phyloP scores from a whole-genome alignment of 257 asterid species.

The Przewalskia tangutica region DNA sequence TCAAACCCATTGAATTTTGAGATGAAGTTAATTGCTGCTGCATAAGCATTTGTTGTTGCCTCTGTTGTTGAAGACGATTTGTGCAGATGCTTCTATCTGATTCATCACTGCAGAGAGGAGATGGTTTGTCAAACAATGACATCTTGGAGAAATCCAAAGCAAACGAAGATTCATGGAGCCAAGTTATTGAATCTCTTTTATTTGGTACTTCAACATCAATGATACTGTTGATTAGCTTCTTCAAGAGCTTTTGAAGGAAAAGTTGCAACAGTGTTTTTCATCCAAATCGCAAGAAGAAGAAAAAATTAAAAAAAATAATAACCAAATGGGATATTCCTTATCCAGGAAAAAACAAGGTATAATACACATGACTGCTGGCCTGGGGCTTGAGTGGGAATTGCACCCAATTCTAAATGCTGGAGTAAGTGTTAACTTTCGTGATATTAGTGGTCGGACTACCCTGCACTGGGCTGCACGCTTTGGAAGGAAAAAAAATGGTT shows the following conservation, averaged over 20 bases:
- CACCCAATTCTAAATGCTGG: conserved; percentile 71
- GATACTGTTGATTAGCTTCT: conserved; percentile 64
- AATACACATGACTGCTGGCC: conserved; percentile 81
- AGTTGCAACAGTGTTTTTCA: conserved; percentile 62
- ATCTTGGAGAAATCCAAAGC: conserved; percentile 35
- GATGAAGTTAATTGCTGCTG: no score
- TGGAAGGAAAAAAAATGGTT: conserved; percentile 96
- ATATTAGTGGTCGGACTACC: conserved; percentile 88
- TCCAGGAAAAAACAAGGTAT: conserved; percentile 90
- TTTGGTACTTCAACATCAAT: conserved; percentile 50
- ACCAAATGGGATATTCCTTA: conserved; percentile 29
- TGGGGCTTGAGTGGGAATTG: conserved; percentile 97
- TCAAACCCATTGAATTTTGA: no score
- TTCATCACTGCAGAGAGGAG: conserved; percentile 23
- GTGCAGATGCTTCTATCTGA: conserved; percentile 71
- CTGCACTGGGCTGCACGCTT: conserved; percentile 99
- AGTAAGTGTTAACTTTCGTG: conserved; percentile 74
- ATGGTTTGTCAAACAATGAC: conserved; percentile 30
- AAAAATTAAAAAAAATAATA: no score
- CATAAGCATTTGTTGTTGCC: no score
- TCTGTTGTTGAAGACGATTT: no score
- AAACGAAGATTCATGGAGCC: conserved; percentile 56
- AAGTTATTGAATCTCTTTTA: conserved; percentile 50
- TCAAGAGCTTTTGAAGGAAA: conserved; percentile 79
- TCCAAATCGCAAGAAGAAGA: conserved; percentile 32